phyloP scores from a whole-genome alignment of 805 yeast species.

The Teunomyces panamensis region DNA sequence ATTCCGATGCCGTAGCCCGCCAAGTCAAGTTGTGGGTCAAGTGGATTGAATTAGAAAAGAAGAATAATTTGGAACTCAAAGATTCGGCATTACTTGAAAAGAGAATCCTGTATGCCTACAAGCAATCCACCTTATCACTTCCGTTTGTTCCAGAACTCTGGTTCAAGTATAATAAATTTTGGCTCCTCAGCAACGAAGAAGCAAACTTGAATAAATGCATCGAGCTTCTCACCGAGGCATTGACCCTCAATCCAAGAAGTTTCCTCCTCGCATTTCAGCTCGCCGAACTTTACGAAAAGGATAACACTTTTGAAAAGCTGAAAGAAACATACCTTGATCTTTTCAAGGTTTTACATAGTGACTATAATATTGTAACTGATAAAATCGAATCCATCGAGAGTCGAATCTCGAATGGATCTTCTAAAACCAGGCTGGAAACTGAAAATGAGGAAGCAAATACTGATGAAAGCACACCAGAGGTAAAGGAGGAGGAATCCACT shows the following conservation, averaged over 20 bases:
- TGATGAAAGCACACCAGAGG: not conserved
- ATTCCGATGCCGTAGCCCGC: constrained; percentile 17
- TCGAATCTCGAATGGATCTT: constrained; percentile 7
- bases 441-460: constrained; percentile 5
- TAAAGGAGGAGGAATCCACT: not conserved
- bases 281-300: constrained; percentile 68
- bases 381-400: constrained; percentile 21
- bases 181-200: constrained; percentile 29
- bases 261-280: constrained; percentile 62
- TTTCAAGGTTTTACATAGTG: constrained; percentile 42
- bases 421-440: constrained; percentile 4
- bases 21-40: constrained; percentile 60
- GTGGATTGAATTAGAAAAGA: constrained; percentile 80
- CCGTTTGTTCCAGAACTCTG: constrained; percentile 72
- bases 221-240: constrained; percentile 52
- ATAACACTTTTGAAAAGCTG: constrained; percentile 49
- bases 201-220: constrained; percentile 41
- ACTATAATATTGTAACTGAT: constrained; percentile 27
- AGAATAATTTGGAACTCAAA: constrained; percentile 62
- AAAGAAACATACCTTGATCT: constrained; percentile 49
- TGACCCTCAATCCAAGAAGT: constrained; percentile 66
- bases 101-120: constrained; percentile 70
- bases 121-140: constrained; percentile 60
- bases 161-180: constrained; percentile 56
- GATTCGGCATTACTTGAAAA: constrained; percentile 44